Evolutionary conservation across 1,139 yeast genomes (phyloP), one percentile per base, ranked within the genome.

Genomic region (Nakaseomyces nivariensis): DNA sequence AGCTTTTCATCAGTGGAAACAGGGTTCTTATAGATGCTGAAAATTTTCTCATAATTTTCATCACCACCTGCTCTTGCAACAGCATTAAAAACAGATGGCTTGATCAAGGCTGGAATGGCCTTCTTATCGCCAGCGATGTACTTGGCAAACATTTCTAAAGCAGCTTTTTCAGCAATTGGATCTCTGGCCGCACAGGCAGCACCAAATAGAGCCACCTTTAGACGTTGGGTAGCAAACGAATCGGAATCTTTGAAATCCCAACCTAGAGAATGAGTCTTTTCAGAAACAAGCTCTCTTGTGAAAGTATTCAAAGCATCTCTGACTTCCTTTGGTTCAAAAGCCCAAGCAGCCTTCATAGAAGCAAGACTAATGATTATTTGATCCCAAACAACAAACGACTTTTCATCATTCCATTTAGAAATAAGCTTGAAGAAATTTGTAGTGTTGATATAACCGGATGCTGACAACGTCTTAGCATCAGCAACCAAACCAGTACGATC

Each of bases 401-500:
- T 56, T 70, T 86, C 95, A 37, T 71, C 64, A 52, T 77, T 76
- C 95, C 95, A 86, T 37, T 76, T 72, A 54, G 79, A 74, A 47
- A 85, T 77, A 60, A 86, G 77, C 54, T 75, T 74, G 56, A 86
- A 76, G 60, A 85, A 75, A 58, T 75, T 80, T 9, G 82, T 73
- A 36, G 94, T 82, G 50, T 82, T 73, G 54, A 83, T 79, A 63
- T 79, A 81, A 17, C 95, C 95, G 42, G 89, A 78, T 17, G 81
- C 70, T 3, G 92, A 78, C 58, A 86, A 75, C 6, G 90, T 78
- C 49, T 78, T 82, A 29, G 87, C 85, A 70, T 87, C 96, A 31
- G 94, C 88, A 47, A 87, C 86, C 57, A 87, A 77, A 49, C 95
- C 95, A 51, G 85, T 84, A 68, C 94, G 81, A 67, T 87, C 96